phyloP scores from a whole-genome alignment of 2,329 filamentous ascomycete species.

The Penicillium glabrum region DNA sequence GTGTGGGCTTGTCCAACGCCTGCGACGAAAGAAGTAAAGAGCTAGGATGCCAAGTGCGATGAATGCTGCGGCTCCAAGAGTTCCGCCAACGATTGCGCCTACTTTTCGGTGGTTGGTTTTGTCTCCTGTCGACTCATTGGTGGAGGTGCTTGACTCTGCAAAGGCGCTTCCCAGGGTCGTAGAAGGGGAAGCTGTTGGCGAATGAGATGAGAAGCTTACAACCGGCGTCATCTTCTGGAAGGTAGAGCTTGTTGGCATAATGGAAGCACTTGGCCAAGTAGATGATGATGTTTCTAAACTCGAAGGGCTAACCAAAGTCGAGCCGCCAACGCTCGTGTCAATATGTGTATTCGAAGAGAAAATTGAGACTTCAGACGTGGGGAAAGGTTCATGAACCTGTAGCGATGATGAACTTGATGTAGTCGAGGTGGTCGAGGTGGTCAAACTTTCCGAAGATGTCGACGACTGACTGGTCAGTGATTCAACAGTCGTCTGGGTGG shows the following conservation, averaged over 20 bases:
- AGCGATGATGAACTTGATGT: neutral
- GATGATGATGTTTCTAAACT: neutral
- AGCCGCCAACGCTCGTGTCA: neutral
- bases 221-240: neutral
- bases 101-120: conserved; percentile 1
- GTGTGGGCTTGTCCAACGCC: conserved; percentile 11
- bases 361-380: neutral
- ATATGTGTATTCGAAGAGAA: neutral
- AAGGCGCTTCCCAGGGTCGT: neutral
- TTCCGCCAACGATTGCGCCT: conserved; percentile 29
- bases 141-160: neutral
- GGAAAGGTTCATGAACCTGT: neutral
- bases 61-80: conserved; percentile 27
- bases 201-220: neutral
- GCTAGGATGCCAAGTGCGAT: conserved; percentile 24
- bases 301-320: neutral
- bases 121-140: neutral
- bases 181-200: neutral
- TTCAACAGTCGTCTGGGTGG: neutral
- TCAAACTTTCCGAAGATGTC: neutral
- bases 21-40: conserved; percentile 23
- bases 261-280: neutral
- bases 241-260: neutral
- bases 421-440: neutral
- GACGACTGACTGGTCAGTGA: neutral